Percentiles rank a stretch among this genome's conserved stretches.
Conservation (phyloP, 192 early-diverging fungal species). For the Spizellomyces sp. region DNA sequence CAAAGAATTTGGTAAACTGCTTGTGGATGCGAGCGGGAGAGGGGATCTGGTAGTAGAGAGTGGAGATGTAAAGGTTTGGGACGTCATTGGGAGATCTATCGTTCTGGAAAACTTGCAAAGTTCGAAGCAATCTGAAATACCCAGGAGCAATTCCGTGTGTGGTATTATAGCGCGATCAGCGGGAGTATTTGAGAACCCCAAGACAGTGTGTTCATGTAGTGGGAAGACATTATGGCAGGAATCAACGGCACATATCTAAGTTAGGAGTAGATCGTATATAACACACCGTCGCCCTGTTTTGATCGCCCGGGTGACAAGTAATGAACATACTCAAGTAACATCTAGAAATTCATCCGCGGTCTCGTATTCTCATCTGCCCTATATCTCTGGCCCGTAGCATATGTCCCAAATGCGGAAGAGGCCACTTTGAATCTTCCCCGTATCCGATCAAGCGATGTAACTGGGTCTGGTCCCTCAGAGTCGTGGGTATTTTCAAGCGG, state of each 20-base stretch:
- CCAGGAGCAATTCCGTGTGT: constrained; percentile 42
- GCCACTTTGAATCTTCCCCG: constrained; percentile 27
- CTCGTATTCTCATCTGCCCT: constrained; percentile 5
- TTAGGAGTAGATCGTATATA: background rate
- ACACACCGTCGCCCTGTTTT: too few relatives aligned
- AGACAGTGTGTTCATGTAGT: constrained; percentile 82
- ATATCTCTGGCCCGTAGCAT: background rate
- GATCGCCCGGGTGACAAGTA: too few relatives aligned
- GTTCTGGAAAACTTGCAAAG: constrained; percentile 54
- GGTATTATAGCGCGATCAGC: constrained; percentile 89
- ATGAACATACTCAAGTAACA: too few relatives aligned
- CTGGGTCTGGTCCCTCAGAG: constrained; percentile 21
- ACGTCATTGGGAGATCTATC: constrained; percentile 86
- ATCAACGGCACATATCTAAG: background rate
- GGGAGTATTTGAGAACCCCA: constrained; percentile 88
- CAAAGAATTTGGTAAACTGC: constrained; percentile 37
- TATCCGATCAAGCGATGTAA: constrained; percentile 13
- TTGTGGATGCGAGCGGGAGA: constrained; percentile 23
- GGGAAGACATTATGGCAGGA: constrained; percentile 92
- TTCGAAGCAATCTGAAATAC: constrained; percentile 46
- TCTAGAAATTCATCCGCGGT: constrained; percentile 16
- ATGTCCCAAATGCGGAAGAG: constrained; percentile 5
- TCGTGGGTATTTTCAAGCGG: constrained; percentile 11
- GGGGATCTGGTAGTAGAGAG: constrained; percentile 66
- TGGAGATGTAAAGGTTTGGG: constrained; percentile 79